Evolutionary conservation across 2,329 filamentous ascomycete species (phyloP), one percentile per base, ranked within the genome.

Genomic region (Colletotrichum noveboracense): DNA sequence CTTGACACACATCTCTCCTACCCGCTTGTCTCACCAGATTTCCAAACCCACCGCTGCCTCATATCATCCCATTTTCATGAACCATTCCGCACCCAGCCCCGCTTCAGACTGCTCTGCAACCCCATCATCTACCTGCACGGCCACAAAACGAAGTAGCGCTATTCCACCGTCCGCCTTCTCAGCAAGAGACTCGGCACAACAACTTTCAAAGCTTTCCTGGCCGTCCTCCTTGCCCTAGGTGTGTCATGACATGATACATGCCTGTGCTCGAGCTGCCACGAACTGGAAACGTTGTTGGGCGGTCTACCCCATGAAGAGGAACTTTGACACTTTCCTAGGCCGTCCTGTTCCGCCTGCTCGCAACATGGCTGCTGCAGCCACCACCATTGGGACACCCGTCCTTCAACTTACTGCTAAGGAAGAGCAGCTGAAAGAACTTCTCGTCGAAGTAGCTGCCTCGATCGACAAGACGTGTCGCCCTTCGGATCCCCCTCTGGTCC

Each of bases 401-500:
- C 83, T 91, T 55, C 81, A 85, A 74, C 91, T 98, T 76, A 96
- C 91, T 14, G 86, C 91, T 7, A 89, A 92, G 71, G 96, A 98
- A 84, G 86, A 89, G 55, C 93, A 93, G 78, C 89, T 98, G 52
- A 93, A 93, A 76, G 85, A 87, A n/a, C 89, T 98, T 14, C 90
- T 98, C 24, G 88, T 98, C 21, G 95, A 97, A 82, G 94, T 96
- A n/a, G 95, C 94, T 28, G 84, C 89, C 13, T 93, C 92, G 80
- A 92, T 96, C 76, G 90, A 94, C 79, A 80, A 83, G 34, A 81
- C 86, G 2, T 84, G 86, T 62, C 80, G 88, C 66, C 81, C 91
- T 12, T 81, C 85, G 16, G 88, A 92, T 78, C 89, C 92, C 78
- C 89, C 92, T 24, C 83, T 93, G 16, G 87, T 93, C 21, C 87